Conservation (phyloP, 1,284 basidiomycete species). For the Ustilago bromivora region DNA sequence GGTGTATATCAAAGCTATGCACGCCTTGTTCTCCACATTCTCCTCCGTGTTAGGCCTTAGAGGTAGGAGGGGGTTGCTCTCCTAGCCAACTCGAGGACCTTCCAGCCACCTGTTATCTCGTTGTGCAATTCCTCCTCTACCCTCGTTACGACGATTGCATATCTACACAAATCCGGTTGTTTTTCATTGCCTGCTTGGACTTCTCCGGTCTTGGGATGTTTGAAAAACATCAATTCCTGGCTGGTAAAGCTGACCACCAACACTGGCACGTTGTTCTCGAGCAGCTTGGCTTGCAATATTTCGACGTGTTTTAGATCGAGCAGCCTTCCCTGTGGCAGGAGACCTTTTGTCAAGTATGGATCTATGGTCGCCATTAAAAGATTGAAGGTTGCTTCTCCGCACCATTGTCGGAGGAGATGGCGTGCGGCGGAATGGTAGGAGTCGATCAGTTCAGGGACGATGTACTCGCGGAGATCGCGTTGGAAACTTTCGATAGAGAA, state of each 20-base stretch:
- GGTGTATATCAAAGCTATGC: not conserved
- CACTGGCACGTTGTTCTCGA: conserved; percentile 87
- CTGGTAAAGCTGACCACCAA: conserved; percentile 93
- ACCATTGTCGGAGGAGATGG: conserved; percentile 89
- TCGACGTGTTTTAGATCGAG: conserved; percentile 65
- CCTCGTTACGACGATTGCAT: conserved; percentile 90
- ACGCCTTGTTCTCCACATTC: not conserved
- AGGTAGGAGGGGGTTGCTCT: conserved; percentile 55
- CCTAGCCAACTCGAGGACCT: conserved; percentile 77
- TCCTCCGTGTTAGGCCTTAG: conserved; percentile 13
- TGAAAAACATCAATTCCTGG: conserved; percentile 93
- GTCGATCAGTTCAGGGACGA: conserved; percentile 96
- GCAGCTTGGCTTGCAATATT: conserved; percentile 64
- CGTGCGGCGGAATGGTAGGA: conserved; percentile 91
- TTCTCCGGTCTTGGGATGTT: conserved; percentile 86
- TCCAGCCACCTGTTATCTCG: conserved; percentile 97
- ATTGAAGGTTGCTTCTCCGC: conserved; percentile 90
- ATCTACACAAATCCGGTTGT: conserved; percentile 90
- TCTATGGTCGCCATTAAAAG: conserved; percentile 98
- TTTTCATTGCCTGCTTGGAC: conserved; percentile 87
- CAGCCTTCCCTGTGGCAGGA: conserved; percentile 72
- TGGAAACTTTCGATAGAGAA: conserved; percentile 90
- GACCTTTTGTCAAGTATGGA: conserved; percentile 87
- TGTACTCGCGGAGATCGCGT: conserved; percentile 92
- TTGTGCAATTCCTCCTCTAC: conserved; percentile 75